phyloP scores from a whole-genome alignment of 176 grass and related monocot species.

The Juncus effusus region DNA sequence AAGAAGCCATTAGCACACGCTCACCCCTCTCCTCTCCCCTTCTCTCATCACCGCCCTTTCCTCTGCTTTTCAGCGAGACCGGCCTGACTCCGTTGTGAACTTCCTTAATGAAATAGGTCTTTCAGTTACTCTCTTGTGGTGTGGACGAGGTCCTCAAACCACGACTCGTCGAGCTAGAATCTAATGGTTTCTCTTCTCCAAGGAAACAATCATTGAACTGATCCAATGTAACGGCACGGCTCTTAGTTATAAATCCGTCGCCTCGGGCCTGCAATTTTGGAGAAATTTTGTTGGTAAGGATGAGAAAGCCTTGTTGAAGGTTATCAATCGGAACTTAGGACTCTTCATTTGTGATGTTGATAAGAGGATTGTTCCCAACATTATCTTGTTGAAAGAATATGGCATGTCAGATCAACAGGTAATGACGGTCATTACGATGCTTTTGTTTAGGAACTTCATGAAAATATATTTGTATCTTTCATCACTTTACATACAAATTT shows the following conservation, averaged over 20 bases:
- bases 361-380: neutral
- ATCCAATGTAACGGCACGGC: neutral
- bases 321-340: neutral
- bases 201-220: conserved; percentile 7
- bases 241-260: conserved; percentile 1
- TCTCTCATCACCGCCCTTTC: neutral
- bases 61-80: neutral
- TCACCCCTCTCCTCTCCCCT: neutral
- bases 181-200: neutral
- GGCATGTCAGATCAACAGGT: neutral
- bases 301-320: conserved; percentile 5
- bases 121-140: neutral
- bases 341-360: neutral
- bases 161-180: neutral
- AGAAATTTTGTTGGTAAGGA: neutral
- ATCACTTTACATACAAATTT: no score
- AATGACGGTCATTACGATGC: neutral
- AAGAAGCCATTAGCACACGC: no score
- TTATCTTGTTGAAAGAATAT: conserved; percentile 6
- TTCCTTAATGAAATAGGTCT: conserved; percentile 20
- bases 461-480: no score
- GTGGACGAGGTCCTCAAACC: neutral
- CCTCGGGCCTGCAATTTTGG: conserved; percentile 1
- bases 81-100: neutral
- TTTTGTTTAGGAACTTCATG: no score